phyloP scores from a whole-genome alignment of 148 eudicot species.

The Cornus controversa region DNA sequence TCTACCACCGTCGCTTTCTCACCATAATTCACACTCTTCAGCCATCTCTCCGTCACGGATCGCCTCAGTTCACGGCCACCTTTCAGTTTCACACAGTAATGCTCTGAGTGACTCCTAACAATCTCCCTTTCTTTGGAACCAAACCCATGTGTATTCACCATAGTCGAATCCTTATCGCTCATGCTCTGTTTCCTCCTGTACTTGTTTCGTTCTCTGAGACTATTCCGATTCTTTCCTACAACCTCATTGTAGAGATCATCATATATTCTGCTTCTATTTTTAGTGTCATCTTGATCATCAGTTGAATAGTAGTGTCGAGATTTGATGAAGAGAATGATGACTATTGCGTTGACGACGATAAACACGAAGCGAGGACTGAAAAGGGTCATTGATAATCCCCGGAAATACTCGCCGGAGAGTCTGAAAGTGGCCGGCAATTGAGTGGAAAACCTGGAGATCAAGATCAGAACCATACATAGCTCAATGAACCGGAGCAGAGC shows the following conservation, averaged over 20 bases:
- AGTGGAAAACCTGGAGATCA: slow-evolving; percentile 40
- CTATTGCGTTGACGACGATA: slow-evolving; percentile 67
- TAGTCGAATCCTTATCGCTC: background rate
- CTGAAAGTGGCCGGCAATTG: slow-evolving; percentile 43
- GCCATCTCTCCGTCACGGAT: slow-evolving; percentile 40
- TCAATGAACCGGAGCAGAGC: slow-evolving; percentile 62
- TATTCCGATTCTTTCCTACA: slow-evolving; percentile 14
- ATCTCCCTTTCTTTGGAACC: slow-evolving; percentile 25
- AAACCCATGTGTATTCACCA: background rate
- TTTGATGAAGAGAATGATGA: slow-evolving; percentile 53
- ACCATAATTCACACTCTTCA: slow-evolving; percentile 9
- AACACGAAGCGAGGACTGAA: slow-evolving; percentile 69
- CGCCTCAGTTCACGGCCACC: slow-evolving; percentile 35
- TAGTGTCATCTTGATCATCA: background rate
- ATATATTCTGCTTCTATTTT: too few species aligned
- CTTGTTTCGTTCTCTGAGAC: background rate
- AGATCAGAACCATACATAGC: slow-evolving; percentile 43
- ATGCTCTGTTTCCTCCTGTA: slow-evolving; percentile 3
- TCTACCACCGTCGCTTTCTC: slow-evolving; percentile 27
- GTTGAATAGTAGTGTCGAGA: slow-evolving; percentile 24
- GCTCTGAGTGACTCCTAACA: slow-evolving; percentile 59
- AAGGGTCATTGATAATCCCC: slow-evolving; percentile 26
- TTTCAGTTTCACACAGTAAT: slow-evolving; percentile 7
- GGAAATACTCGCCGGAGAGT: slow-evolving; percentile 43
- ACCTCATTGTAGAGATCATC: slow-evolving; percentile 36